Base-by-base conservation (phyloP, 768 basidiomycete genomes). In the Epithele typhae region DNA sequence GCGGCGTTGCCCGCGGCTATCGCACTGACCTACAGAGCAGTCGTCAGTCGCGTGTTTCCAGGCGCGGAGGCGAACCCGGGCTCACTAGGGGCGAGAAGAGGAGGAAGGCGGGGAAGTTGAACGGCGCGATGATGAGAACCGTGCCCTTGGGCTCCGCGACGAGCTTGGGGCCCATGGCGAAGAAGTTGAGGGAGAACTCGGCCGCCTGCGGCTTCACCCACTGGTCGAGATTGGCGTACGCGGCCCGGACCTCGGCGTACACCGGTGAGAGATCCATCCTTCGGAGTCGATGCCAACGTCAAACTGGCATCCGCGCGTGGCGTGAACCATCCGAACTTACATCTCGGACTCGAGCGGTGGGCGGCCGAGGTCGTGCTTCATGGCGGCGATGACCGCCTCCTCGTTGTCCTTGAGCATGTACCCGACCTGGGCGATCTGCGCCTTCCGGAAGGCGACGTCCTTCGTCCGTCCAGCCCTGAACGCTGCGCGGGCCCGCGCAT, bases 91-190 rank as follows among this genome's bases (percentile, higher is more conserved):
- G 84, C 1, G 71, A 67, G 7, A 87, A 30, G 0, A 74, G 61
- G 42, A 85, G 62, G 70, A 73, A 83, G 10, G 87, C 48, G 0
- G 86, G 87, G 56, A 83, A 88, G 62, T 87, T 88, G 74, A 85
- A 88, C 1, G 85, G 84, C 25, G 70, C 72, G 48, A 89, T 84
- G 56, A 86, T 75, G 43, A 87, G 67, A 0, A 84, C 74, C 22
- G 81, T 75, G 2, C 87, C 87, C 62, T 91, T 92, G 32, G 90
- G 73, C 55, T 87, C 85, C 55, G 87, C 85, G 48, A 78, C 72
- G 4, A 87, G 72, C 11, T 74, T 69, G 3, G 87, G 86, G 6
- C 72, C 68, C 73, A 87, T 77, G 0, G 78, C 65, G 8, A 68
- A 68, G 57, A 72, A 85, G 55, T 73, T 79, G 45, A 84, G n/a